These are phyloP conservation scores for Candida oleophila DNA, from an alignment of 805 yeast species.

Conservation along the genomic window DNA sequence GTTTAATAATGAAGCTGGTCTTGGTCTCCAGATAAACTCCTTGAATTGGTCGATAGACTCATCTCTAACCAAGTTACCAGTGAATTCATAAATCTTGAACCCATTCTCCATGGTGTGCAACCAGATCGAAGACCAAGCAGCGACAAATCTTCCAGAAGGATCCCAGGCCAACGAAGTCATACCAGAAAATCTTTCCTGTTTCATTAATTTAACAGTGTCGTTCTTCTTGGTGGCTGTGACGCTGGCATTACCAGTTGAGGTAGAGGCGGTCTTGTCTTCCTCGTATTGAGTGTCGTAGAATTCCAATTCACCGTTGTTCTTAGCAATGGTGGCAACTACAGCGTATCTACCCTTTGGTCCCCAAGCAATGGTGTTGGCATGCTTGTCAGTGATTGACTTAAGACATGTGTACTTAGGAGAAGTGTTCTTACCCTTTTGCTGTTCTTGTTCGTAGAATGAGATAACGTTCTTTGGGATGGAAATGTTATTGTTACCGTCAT, in stretches of 20 bases:
- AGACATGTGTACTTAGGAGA: constrained; percentile 52
- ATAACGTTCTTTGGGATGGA: constrained; percentile 66
- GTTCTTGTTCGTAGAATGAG: constrained; percentile 81
- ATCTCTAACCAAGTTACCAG: constrained; percentile 74
- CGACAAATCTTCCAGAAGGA: constrained; percentile 88
- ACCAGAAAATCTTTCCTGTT: constrained; percentile 66
- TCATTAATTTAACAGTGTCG: constrained; percentile 61
- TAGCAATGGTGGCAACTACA: constrained; percentile 47
- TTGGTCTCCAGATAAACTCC: constrained; percentile 95
- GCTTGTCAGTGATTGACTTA: constrained; percentile 58
- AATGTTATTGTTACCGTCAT: constrained; percentile 55
- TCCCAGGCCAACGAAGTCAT: constrained; percentile 90
- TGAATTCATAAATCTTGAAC: constrained; percentile 80
- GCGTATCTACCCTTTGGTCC: constrained; percentile 92
- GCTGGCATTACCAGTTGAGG: constrained; percentile 27
- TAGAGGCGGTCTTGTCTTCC: constrained; percentile 47
- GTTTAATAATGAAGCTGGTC: constrained; percentile 78
- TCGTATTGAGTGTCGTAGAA: constrained; percentile 86
- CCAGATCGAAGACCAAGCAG: constrained; percentile 86
- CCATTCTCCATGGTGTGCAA: constrained; percentile 87
- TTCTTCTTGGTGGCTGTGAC: constrained; percentile 47
- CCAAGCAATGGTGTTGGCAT: constrained; percentile 75
- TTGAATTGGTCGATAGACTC: constrained; percentile 80
- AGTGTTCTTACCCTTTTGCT: constrained; percentile 48
- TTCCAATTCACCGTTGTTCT: constrained; percentile 64